These are phyloP conservation scores for Pythium brassicae DNA, from an alignment of 352 stramenopile species.

Conservation along the genomic window DNA sequence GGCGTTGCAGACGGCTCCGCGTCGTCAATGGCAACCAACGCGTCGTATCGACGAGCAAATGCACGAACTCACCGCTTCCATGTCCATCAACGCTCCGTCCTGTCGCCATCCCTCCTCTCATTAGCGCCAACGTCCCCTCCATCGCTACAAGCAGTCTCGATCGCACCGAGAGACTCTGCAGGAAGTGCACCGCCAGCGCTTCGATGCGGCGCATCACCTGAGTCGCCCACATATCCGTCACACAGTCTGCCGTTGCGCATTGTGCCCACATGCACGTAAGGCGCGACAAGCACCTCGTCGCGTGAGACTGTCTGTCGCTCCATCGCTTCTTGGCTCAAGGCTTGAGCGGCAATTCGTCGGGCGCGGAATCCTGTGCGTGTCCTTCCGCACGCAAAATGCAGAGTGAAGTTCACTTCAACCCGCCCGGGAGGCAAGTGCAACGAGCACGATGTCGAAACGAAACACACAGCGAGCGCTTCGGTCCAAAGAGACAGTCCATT, in stretches of 20 bases:
- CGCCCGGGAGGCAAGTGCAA: constrained; percentile 10
- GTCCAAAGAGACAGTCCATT: background rate
- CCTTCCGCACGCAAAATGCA: constrained; percentile 6
- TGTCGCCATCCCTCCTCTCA: constrained; percentile 10
- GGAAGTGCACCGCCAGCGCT: constrained; percentile 43
- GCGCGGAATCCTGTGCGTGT: background rate
- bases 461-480: no score
- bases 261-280: no score
- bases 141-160: background rate
- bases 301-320: constrained; percentile 12
- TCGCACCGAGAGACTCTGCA: constrained; percentile 43
- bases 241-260: no score
- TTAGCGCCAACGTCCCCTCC: background rate
- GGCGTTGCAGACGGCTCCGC: background rate
- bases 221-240: background rate
- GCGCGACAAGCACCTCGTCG: constrained; percentile 30
- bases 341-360: background rate
- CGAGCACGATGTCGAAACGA: constrained; percentile 1
- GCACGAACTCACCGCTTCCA: constrained; percentile 44
- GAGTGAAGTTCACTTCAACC: constrained; percentile 30
- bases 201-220: constrained; percentile 67
- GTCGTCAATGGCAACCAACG: background rate
- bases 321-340: no score
- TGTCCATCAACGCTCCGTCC: constrained; percentile 40
- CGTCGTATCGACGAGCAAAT: no score